A percentile compares a stretch with the other conserved stretches of the same genome.
phyloP scores from a whole-genome alignment of 345 rosid genomes.

The Balakata baccata region DNA sequence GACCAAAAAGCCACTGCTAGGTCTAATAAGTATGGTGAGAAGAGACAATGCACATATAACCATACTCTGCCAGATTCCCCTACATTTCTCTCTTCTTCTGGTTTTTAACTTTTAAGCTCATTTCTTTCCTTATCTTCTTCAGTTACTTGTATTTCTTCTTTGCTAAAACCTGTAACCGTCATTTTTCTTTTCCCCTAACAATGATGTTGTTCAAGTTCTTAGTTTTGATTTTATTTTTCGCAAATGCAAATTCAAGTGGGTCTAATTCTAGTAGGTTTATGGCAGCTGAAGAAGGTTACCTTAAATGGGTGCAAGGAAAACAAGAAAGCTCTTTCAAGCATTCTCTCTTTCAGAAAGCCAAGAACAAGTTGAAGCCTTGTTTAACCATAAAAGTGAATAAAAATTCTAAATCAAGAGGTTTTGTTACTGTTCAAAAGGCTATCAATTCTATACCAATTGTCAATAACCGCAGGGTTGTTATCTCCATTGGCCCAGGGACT shows the following conservation, averaged over 20 bases:
- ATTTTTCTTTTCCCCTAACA: too few relatives aligned
- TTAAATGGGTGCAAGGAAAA: constrained; percentile 28
- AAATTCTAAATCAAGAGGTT: constrained; percentile 16
- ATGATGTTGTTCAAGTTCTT: constrained; percentile 23
- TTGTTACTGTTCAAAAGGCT: constrained; percentile 32
- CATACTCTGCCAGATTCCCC: constrained; percentile 23
- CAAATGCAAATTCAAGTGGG: constrained; percentile 19
- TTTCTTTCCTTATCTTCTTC: background rate
- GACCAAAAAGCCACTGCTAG: constrained; percentile 9
- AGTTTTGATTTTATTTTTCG: constrained; percentile 26
- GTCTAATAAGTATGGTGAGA: constrained; percentile 8
- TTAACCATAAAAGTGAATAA: constrained; percentile 29
- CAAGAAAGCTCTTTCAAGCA: constrained; percentile 26
- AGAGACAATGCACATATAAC: constrained; percentile 14
- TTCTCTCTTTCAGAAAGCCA: constrained; percentile 23
- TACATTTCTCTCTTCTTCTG: background rate
- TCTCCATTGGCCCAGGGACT: constrained; percentile 36
- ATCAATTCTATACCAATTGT: constrained; percentile 33
- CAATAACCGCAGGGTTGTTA: constrained; percentile 39
- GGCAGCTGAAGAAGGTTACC: constrained; percentile 28
- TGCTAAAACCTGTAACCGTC: background rate
- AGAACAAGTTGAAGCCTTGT: constrained; percentile 38
- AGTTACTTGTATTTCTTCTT: background rate
- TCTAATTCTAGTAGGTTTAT: constrained; percentile 21
- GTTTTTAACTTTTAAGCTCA: background rate